Percentiles rank a stretch among this genome's conserved stretches.
Conservation (phyloP, 2,329 filamentous ascomycete genomes). For the Sarocladium strictum region DNA sequence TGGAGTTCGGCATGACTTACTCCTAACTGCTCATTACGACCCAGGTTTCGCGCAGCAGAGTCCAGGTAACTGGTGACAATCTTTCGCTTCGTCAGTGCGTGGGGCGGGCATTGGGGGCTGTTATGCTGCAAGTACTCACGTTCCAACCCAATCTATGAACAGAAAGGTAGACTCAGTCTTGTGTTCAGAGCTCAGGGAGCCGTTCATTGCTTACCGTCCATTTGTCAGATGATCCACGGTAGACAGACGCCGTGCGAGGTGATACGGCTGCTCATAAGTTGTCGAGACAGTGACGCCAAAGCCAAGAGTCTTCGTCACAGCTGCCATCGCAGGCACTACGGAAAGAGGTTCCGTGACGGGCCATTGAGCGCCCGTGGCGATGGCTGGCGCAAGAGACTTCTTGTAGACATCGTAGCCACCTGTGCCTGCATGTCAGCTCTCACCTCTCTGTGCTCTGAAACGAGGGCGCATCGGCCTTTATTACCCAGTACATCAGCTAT, state of each 20-base stretch:
- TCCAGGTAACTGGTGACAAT: slow-evolving; percentile 68
- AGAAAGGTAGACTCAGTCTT: neutral
- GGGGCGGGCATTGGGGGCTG: too few species aligned
- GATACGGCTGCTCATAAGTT: slow-evolving; percentile 66
- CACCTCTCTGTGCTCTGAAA: too few species aligned
- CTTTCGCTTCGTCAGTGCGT: slow-evolving; percentile 26
- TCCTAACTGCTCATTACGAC: slow-evolving; percentile 45
- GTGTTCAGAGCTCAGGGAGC: too few species aligned
- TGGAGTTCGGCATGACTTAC: slow-evolving; percentile 11
- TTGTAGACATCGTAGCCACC: slow-evolving; percentile 68
- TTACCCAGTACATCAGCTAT: slow-evolving; percentile 59
- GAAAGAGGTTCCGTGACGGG: slow-evolving; percentile 64
- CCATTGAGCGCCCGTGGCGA: slow-evolving; percentile 61
- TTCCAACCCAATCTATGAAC: slow-evolving; percentile 1
- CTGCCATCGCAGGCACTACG: slow-evolving; percentile 63
- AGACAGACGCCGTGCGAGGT: slow-evolving; percentile 58
- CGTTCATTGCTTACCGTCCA: neutral
- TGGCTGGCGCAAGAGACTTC: slow-evolving; percentile 52
- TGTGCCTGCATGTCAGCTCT: neutral
- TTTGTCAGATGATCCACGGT: slow-evolving; percentile 64
- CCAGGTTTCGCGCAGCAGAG: slow-evolving; percentile 61
- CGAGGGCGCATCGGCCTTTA: too few species aligned
- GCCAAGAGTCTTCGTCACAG: slow-evolving; percentile 59
- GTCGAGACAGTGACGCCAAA: slow-evolving; percentile 67
- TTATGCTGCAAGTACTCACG: slow-evolving; percentile 16